These are phyloP conservation scores for Macrotyloma uniflorum DNA, from an alignment of 306 rosid genomes.

Conservation along the genomic window DNA sequence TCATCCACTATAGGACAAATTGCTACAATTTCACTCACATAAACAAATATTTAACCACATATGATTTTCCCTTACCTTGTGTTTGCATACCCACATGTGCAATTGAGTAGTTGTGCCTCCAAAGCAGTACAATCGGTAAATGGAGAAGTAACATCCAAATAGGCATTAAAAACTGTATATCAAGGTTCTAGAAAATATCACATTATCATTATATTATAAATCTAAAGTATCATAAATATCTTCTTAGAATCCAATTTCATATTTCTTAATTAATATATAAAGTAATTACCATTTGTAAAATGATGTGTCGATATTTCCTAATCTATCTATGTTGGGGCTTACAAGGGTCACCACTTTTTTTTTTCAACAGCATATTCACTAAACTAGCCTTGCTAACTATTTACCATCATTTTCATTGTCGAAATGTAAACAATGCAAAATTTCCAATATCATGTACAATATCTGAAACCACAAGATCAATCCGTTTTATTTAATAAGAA, in stretches of 20 bases:
- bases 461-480: too few species aligned
- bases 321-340: not conserved
- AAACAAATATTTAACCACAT: not conserved
- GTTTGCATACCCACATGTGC: not conserved
- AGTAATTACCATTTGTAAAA: not conserved
- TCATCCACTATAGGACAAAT: not conserved
- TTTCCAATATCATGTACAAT: too few species aligned
- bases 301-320: not conserved
- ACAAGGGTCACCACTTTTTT: not conserved
- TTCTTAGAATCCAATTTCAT: not conserved
- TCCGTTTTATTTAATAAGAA: too few species aligned
- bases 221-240: not conserved
- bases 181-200: too few species aligned
- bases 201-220: too few species aligned
- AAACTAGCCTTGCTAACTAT: not conserved
- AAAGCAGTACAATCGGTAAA: too few species aligned
- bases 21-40: not conserved
- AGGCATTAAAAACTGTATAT: too few species aligned
- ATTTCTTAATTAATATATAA: not conserved
- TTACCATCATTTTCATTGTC: not conserved
- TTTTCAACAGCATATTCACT: not conserved
- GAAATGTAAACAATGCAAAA: not conserved
- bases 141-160: too few species aligned
- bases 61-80: not conserved
- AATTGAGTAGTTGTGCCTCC: too few species aligned